Evolutionary conservation across 2,329 filamentous ascomycete species (phyloP).

Genomic region (Onygenales sp.): DNA sequence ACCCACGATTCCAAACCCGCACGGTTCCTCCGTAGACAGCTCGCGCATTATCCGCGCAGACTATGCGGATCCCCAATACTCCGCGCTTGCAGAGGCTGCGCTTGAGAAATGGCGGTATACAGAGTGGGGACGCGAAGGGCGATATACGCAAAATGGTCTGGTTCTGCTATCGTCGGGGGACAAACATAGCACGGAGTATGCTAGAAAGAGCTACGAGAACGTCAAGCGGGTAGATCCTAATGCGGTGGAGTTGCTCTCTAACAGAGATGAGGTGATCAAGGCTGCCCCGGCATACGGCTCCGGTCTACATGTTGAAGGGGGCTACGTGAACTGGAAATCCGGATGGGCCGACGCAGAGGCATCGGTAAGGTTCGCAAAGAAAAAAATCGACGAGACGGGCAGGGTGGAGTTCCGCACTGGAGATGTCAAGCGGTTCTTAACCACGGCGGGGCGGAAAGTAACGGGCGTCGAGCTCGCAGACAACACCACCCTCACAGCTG

Average conservation of each 20-base stretch:
- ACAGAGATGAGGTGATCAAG: constrained; percentile 23
- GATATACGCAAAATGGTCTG: constrained; percentile 36
- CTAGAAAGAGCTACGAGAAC: constrained; percentile 31
- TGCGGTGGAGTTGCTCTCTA: constrained; percentile 23
- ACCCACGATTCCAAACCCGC: constrained; percentile 46
- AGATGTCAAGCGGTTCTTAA: constrained; percentile 25
- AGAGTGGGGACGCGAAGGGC: constrained; percentile 33
- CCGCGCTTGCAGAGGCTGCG: constrained; percentile 61
- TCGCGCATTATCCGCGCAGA: constrained; percentile 60
- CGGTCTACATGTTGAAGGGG: constrained; percentile 26
- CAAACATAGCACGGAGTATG: constrained; percentile 25
- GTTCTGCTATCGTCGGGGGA: constrained; percentile 29
- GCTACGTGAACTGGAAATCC: constrained; percentile 39
- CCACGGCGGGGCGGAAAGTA: constrained; percentile 11
- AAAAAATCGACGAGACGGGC: constrained; percentile 25
- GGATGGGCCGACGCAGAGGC: constrained; percentile 38
- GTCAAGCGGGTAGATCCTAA: constrained; percentile 26
- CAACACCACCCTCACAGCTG: constrained; percentile 47
- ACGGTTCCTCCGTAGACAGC: constrained; percentile 51
- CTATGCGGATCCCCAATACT: constrained; percentile 72
- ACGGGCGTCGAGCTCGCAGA: constrained; percentile 44
- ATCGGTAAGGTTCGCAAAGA: constrained; percentile 29
- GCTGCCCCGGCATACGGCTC: constrained; percentile 27
- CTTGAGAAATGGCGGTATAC: constrained; percentile 55
- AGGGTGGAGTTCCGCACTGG: constrained; percentile 28